Evolutionary conservation across 148 eudicot genomes (phyloP), one percentile per base, ranked within the genome.

Genomic region (Dysphania ambrosioides): DNA sequence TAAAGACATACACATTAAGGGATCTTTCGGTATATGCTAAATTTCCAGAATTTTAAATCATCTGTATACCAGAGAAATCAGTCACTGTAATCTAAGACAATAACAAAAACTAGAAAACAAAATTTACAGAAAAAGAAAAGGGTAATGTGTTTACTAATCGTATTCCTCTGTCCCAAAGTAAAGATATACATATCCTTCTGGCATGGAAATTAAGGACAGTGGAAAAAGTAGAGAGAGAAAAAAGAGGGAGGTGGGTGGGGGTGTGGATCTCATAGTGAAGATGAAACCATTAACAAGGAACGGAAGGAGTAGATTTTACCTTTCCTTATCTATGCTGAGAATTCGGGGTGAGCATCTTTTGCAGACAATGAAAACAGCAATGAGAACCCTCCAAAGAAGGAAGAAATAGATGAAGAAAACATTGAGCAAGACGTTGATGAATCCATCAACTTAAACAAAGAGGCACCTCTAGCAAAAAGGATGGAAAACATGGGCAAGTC

Each of bases 391-490:
- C 5, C 41, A 66, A 56, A 56, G 40, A 57, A 47, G 26, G 58
- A 23, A 36, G 66, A 61, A 35, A 40, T 30, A n/a, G 47, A 26
- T 47, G 56, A 55, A 55, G 32, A 72, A 34, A 71, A 69, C 0
- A 51, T 44, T 29, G 74, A 41, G 21, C 32, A 69, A 66, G 59
- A 63, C 2, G 29, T 21, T 40, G 79, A 31, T 29, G 65, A 71
- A 57, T 35, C 35, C 59, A 55, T 32, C 2, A 80, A 32, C 0
- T 49, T 67, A 24, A 36, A 70, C n/a, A 35, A 8, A 59, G 70
- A 58, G 23, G 79, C 74, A 61, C 79, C 73, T 68, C 65, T 71
- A 44, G 68, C 78, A 35, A 82, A 82, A 62, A 78, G 60, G 58
- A 66, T 36, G 55, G 72, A 68, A 51, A 35, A 9, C 64, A 59